Conservation (phyloP, 106 monocot genomes). For the Allium cepa region DNA sequence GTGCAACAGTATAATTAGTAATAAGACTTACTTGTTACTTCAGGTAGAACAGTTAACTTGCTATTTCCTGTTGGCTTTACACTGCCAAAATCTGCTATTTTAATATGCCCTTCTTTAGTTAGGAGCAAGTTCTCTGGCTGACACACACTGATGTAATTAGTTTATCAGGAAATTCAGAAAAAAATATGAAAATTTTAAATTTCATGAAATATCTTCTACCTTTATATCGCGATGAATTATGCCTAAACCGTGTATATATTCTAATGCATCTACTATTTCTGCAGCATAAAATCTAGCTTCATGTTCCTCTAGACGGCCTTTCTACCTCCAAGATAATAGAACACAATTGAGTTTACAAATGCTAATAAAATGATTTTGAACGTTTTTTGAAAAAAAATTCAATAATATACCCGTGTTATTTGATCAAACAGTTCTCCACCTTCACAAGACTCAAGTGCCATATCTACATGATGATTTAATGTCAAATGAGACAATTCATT, state of each 20-base stretch:
- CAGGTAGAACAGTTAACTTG: constrained; percentile 38
- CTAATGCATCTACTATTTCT: constrained; percentile 90
- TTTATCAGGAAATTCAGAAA: too few species aligned
- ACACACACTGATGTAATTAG: neutral
- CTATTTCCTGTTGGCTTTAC: constrained; percentile 42
- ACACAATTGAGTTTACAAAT: constrained; percentile 6
- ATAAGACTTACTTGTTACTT: constrained; percentile 36
- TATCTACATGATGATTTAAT: constrained; percentile 46
- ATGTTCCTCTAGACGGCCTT: constrained; percentile 71
- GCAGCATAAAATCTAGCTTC: constrained; percentile 98
- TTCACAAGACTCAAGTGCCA: constrained; percentile 99
- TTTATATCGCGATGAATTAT: constrained; percentile 98
- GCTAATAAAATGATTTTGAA: neutral
- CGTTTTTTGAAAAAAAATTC: neutral
- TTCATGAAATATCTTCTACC: constrained; percentile 30
- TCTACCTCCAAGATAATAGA: constrained; percentile 28
- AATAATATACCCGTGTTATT: constrained; percentile 60
- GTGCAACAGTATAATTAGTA: too few species aligned
- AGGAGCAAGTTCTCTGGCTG: constrained; percentile 84
- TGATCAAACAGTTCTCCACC: constrained; percentile 98
- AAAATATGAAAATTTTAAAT: neutral
- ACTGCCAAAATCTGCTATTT: constrained; percentile 75
- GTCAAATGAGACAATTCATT: too few species aligned
- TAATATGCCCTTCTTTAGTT: constrained; percentile 60
- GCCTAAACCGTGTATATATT: constrained; percentile 82